A percentile compares a stretch with the other conserved stretches of the same genome.
Evolutionary conservation across 2,329 filamentous ascomycete species (phyloP).

Genomic region (Botrytis hyacinthi): DNA sequence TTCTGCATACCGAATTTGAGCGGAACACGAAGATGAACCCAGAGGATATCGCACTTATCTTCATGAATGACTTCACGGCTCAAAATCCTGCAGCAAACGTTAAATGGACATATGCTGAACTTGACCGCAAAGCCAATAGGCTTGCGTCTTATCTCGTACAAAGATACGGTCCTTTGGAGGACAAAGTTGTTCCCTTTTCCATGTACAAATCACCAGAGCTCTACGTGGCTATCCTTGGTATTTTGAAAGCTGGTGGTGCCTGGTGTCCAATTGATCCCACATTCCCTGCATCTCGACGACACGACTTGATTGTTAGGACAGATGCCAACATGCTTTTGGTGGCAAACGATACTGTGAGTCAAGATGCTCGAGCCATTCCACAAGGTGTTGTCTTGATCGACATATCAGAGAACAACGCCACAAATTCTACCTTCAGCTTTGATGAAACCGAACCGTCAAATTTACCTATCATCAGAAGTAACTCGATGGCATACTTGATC

Average conservation of each 20-base stretch:
- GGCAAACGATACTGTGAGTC: background rate
- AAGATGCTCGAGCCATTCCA: slow-evolving; percentile 2
- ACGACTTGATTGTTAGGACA: slow-evolving; percentile 13
- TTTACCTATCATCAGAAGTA: background rate
- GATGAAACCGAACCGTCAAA: background rate
- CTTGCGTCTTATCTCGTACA: slow-evolving; percentile 11
- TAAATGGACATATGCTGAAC: slow-evolving; percentile 12
- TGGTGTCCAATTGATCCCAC: slow-evolving; percentile 41
- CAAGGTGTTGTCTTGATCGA: slow-evolving; percentile 4
- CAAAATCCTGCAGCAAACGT: background rate
- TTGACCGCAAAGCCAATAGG: background rate
- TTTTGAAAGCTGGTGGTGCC: slow-evolving; percentile 40
- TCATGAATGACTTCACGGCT: background rate
- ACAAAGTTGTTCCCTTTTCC: slow-evolving; percentile 13
- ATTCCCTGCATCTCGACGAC: slow-evolving; percentile 21
- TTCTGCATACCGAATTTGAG: slow-evolving; percentile 6
- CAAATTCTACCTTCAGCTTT: background rate
- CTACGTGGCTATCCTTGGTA: slow-evolving; percentile 38
- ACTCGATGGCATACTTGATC: slow-evolving; percentile 25
- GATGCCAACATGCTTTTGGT: slow-evolving; percentile 1
- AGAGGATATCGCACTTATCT: background rate
- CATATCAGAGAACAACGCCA: background rate
- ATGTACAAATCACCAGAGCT: slow-evolving; percentile 35
- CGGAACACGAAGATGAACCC: slow-evolving; percentile 7
- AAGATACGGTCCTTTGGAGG: slow-evolving; percentile 7